Evolutionary conservation across 2,329 filamentous ascomycete species (phyloP).

Genomic region (Colletotrichum lentis): DNA sequence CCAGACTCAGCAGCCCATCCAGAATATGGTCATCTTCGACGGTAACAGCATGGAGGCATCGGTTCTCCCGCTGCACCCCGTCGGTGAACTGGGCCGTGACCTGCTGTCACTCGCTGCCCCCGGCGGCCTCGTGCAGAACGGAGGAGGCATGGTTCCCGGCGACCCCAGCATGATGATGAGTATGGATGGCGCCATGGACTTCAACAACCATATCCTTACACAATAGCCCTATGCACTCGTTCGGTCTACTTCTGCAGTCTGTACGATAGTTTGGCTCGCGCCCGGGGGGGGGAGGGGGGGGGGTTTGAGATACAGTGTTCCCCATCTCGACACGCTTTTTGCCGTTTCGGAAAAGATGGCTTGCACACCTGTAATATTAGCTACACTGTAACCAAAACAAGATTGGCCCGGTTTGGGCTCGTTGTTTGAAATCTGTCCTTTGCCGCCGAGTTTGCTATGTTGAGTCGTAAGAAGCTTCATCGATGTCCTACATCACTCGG

Average conservation of each 20-base stretch:
- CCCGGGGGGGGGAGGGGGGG: conserved; percentile 21
- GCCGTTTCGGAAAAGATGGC: not conserved
- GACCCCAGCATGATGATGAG: conserved; percentile 38
- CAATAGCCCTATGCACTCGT: conserved; percentile 16
- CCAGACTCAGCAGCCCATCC: conserved; percentile 89
- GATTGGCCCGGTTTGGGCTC: not conserved
- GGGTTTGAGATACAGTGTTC: conserved; percentile 10
- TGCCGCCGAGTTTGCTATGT: no score
- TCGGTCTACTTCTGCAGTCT: not conserved
- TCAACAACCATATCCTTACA: conserved; percentile 34
- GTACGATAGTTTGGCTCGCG: conserved; percentile 14
- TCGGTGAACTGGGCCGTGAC: conserved; percentile 61
- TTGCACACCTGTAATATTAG: conserved; percentile 30
- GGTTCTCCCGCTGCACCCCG: conserved; percentile 83
- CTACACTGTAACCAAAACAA: conserved; percentile 21
- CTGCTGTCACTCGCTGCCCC: conserved; percentile 50
- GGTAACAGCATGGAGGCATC: conserved; percentile 80
- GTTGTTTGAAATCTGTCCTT: not conserved
- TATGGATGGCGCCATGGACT: conserved; percentile 37
- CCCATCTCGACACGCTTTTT: not conserved
- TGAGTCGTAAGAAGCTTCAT: no score
- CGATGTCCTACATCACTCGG: no score
- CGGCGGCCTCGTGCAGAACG: conserved; percentile 35
- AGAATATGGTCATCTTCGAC: conserved; percentile 94
- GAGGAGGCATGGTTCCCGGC: conserved; percentile 26